Percentiles rank a stretch among this genome's conserved stretches.
These are phyloP conservation scores for Escovopsis weberi DNA, from an alignment of 2,329 filamentous ascomycete genomes.

Conservation along the genomic window DNA sequence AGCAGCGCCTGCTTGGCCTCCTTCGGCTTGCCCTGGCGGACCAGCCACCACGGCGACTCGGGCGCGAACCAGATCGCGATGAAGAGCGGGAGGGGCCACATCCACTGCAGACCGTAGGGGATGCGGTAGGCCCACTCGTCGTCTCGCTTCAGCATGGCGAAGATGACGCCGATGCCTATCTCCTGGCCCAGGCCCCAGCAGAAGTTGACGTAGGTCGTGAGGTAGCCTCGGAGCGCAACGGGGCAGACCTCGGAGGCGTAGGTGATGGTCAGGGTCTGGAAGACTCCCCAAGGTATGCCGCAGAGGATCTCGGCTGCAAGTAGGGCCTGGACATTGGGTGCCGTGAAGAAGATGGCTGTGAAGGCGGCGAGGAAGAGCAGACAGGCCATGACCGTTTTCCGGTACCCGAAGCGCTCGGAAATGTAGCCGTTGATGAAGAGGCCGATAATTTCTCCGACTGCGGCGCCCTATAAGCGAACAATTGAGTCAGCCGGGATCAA, in stretches of 20 bases:
- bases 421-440: constrained; percentile 51
- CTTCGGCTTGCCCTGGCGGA: constrained; percentile 47
- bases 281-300: constrained; percentile 48
- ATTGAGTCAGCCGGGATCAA: too few relatives aligned
- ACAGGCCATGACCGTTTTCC: constrained; percentile 46
- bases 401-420: constrained; percentile 53
- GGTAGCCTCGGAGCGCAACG: constrained; percentile 53
- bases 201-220: constrained; percentile 63
- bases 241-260: constrained; percentile 63
- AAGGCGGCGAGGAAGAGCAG: constrained; percentile 40
- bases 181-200: constrained; percentile 67
- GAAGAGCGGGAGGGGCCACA: constrained; percentile 56
- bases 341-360: constrained; percentile 51
- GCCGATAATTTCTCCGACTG: constrained; percentile 47
- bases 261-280: constrained; percentile 44
- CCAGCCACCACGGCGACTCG: constrained; percentile 64
- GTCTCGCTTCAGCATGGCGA: constrained; percentile 46
- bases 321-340: constrained; percentile 41
- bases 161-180: constrained; percentile 60
- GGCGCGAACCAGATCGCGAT: constrained; percentile 54
- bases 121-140: constrained; percentile 59
- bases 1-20: constrained; percentile 53
- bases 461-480: constrained; percentile 7
- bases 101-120: constrained; percentile 63
- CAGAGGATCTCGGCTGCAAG: constrained; percentile 48